Conservation (phyloP, 306 rosid genomes). For the Oemleria cerasiformis region DNA sequence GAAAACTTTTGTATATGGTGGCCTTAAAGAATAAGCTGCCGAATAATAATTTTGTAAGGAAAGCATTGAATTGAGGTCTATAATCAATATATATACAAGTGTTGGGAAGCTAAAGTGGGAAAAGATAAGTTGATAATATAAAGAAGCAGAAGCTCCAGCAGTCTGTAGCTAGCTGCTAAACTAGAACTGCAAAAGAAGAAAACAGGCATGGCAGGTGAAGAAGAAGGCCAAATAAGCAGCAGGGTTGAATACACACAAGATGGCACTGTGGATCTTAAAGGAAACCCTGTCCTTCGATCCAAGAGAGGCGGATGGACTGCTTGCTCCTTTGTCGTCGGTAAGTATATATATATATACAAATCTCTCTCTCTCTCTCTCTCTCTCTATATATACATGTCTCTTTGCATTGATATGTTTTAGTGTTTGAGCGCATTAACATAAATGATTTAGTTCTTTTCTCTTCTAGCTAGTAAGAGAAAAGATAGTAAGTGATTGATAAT, state of each 20-base stretch:
- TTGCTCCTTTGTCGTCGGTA: constrained; percentile 84
- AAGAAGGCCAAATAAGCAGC: constrained; percentile 21
- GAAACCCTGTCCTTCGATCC: constrained; percentile 67
- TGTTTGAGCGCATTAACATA: too few relatives aligned
- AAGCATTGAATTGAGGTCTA: neutral
- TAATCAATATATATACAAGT: neutral
- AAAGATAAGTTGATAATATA: neutral
- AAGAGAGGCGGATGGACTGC: constrained; percentile 84
- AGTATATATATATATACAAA: neutral
- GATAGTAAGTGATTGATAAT: too few relatives aligned
- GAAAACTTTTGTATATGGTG: neutral
- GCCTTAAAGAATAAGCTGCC: too few relatives aligned
- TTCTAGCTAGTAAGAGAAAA: too few relatives aligned
- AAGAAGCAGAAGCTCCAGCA: neutral
- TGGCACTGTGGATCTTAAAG: constrained; percentile 80
- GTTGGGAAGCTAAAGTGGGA: neutral
- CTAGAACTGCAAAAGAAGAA: neutral
- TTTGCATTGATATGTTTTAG: neutral
- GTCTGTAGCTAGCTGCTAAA: neutral
- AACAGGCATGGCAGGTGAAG: constrained; percentile 41
- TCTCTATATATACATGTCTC: neutral
- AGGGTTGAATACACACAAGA: constrained; percentile 52
- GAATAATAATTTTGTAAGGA: too few relatives aligned
- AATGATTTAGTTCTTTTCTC: too few relatives aligned
- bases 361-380: constrained; percentile 8